Evolutionary conservation across 1,284 basidiomycete species (phyloP), one percentile per base, ranked within the genome.

Genomic region (Sutorius eximius): DNA sequence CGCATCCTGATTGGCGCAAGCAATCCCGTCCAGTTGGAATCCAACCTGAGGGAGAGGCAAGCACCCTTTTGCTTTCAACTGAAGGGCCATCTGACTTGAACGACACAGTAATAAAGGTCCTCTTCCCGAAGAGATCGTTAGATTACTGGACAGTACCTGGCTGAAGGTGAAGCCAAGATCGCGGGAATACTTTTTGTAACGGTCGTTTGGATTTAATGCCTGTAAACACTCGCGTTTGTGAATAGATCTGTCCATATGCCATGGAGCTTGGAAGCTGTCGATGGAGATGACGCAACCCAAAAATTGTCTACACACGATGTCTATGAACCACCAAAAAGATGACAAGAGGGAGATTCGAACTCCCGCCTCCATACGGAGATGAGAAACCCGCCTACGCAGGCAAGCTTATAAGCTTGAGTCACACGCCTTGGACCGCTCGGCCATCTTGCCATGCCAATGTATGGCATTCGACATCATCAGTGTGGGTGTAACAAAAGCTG

Each of bases 61-160:
- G 58, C 18, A 1, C 20, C 9, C 13, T 40, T 20, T 41, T 16
- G 3, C 30, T 22, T 30, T 29, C 29, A n/a, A 15, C 18, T 20
- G 24, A 48, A 33, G 15, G 41, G 27, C n/a, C 11, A 12, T 16
- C 33, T 49, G 22, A 49, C 30, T 27, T 13, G 33, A 30, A 22
- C 9, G 29, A 5, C 15, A 40, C 56, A 71, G 67, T 55, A 76
- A 77, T 64, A 78, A 80, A 59, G 80, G 78, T 0, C 78, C 79
- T 10, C 69, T 84, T 18, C 76, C 79, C 1, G 71, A 79, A 32
- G 77, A 79, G 12, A 72, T 81, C 11, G 61, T 78, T 42, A 61
- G 73, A 52, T 68, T 75, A 9, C 61, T 81, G 30, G 75, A 81
- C 45, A 69, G 74, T 48, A 75, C 78, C 8, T 64, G 52, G 61